Base-by-base conservation (phyloP, 768 basidiomycete species). In the Scleroderma bovista region DNA sequence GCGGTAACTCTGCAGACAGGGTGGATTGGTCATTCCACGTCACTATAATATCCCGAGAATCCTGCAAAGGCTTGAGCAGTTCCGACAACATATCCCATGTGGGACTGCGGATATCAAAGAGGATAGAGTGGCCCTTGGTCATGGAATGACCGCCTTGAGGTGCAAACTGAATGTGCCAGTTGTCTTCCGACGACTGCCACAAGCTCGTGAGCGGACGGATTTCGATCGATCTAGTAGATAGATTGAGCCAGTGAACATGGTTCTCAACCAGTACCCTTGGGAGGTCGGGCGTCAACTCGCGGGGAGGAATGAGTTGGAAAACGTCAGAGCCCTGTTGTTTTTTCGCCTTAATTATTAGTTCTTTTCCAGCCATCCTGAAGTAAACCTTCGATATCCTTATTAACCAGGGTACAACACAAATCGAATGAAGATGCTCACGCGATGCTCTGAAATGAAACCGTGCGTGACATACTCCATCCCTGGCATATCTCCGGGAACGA, bases 1-100 rank as follows among this genome's bases (percentile, higher is more conserved):
- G 73, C 24, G 74, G 75, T 9, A 79, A 57, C 0, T 58, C 47
- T 26, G 70, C 60, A 1, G 55, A 59, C 0, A 78, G 48, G 8
- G 44, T 52, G 9, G 42, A 29, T 5, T 36, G 34, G 13, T 13
- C 4, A n/a, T 36, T 13, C 34, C 13, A 36, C 13, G 34, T 36
- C 3, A 36, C n/a, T 5, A 36, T 36, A 12, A 36, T 5, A 12
- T 36, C n/a, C 12, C 13, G 34, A 15, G 34, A 12, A n/a, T 36
- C 34, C 12, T 13, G 6, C 8, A 33, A 15, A 15, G 32, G 32
- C 32, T 33, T 7, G 8, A 33, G 32, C 15, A 7, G 32, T 8
- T 15, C 3, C 2, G 42, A 60, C 32, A 15, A 60, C 51, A 6
- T 62, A 55, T 1, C 16, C 43, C 43, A 44, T 8, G 43, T 31